Percentiles rank a stretch among this genome's conserved stretches.
Conservation (phyloP, 257 asterid species). For the Osmanthus fragrans region DNA sequence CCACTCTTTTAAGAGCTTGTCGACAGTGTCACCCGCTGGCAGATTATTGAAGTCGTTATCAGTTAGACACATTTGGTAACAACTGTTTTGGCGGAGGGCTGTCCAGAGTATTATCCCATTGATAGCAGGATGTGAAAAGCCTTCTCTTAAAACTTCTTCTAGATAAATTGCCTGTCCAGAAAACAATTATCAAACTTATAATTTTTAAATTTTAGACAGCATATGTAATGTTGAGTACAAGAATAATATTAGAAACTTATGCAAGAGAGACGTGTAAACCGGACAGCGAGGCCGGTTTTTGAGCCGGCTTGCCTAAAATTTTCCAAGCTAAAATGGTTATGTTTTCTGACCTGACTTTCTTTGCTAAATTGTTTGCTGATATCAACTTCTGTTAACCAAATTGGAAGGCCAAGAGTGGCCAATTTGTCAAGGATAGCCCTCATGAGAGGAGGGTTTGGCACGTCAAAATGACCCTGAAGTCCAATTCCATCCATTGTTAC, state of each 20-base stretch:
- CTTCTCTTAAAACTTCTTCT: conserved; percentile 54
- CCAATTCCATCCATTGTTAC: conserved; percentile 47
- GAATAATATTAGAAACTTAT: too few relatives aligned
- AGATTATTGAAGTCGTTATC: conserved; percentile 45
- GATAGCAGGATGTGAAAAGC: conserved; percentile 54
- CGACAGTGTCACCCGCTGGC: conserved; percentile 54
- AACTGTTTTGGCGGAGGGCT: conserved; percentile 41
- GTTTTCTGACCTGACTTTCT: conserved; percentile 23
- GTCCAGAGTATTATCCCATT: conserved; percentile 60
- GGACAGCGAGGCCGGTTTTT: neutral
- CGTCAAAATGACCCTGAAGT: conserved; percentile 47
- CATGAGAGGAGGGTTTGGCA: conserved; percentile 51
- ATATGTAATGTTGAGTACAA: too few relatives aligned
- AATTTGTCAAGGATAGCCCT: conserved; percentile 51
- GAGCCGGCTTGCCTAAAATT: neutral
- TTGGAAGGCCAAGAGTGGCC: conserved; percentile 50
- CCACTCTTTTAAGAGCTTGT: conserved; percentile 57
- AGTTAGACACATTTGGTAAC: conserved; percentile 67
- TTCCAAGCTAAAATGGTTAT: neutral
- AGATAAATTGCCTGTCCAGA: conserved; percentile 45
- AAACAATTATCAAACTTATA: neutral
- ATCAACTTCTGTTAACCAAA: conserved; percentile 62
- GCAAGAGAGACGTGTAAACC: too few relatives aligned
- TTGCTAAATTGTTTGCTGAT: conserved; percentile 34
- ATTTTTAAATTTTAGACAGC: neutral